Evolutionary conservation across 2,329 filamentous ascomycete species (phyloP).

Genomic region (Cytospora paraplurivora): DNA sequence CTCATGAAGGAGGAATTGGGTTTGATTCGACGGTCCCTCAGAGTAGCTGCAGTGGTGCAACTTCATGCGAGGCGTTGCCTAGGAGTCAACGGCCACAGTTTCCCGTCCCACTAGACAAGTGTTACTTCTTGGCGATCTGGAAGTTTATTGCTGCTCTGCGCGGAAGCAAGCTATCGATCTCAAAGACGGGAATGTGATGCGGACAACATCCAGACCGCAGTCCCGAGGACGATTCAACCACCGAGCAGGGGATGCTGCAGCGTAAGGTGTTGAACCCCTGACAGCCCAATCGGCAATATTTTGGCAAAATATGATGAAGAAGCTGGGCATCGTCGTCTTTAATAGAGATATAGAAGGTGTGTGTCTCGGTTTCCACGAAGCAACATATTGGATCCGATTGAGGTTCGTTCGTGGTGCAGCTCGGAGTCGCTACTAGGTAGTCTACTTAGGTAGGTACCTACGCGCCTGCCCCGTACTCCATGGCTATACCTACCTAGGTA

Average conservation of each 20-base stretch:
- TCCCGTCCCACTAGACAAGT: neutral
- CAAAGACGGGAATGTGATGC: neutral
- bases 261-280: slow-evolving; percentile 6
- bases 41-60: neutral
- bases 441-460: too few relatives aligned
- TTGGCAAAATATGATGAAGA: neutral
- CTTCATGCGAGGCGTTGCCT: neutral
- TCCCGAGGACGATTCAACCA: slow-evolving; percentile 7
- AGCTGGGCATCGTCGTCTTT: too few relatives aligned
- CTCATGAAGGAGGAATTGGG: neutral
- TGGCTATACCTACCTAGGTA: neutral
- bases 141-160: slow-evolving; percentile 17
- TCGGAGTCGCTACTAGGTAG: neutral
- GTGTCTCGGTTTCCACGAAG: too few relatives aligned
- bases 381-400: too few relatives aligned
- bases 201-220: neutral
- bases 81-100: neutral
- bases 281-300: neutral
- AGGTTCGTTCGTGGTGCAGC: neutral
- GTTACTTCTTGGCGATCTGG: neutral
- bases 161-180: slow-evolving; percentile 6
- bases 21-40: neutral
- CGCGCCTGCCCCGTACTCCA: neutral
- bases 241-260: neutral
- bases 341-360: too few relatives aligned